Conservation (phyloP, 352 stramenopile genomes). For the Pythium dissimile region DNA sequence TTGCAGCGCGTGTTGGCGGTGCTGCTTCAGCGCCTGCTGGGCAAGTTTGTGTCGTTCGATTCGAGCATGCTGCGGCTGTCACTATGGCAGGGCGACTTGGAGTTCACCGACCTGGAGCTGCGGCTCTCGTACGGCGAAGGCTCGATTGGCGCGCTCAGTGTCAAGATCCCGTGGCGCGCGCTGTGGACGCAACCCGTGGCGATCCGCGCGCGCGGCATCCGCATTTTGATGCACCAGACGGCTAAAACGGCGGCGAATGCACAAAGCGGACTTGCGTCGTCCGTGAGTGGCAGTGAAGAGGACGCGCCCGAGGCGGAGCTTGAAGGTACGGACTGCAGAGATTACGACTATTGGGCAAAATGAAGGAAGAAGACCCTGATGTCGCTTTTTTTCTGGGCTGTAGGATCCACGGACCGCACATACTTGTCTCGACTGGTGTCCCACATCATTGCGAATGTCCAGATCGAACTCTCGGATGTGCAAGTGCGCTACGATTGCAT, state of each 20-base stretch:
- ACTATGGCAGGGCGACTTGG: constrained; percentile 84
- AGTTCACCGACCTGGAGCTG: constrained; percentile 79
- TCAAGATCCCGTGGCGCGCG: constrained; percentile 83
- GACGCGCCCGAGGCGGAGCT: constrained; percentile 23
- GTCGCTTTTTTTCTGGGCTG: not conserved
- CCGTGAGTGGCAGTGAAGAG: constrained; percentile 11
- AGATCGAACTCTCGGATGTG: constrained; percentile 81
- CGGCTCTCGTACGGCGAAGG: constrained; percentile 76
- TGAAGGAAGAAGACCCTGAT: not conserved
- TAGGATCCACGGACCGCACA: constrained; percentile 50
- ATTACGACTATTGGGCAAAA: too few relatives aligned
- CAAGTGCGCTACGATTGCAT: constrained; percentile 83
- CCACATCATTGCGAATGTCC: constrained; percentile 84
- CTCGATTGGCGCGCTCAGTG: constrained; percentile 67
- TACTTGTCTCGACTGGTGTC: constrained; percentile 80
- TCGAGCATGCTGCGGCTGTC: constrained; percentile 80
- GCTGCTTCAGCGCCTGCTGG: constrained; percentile 82
- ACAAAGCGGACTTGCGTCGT: constrained; percentile 9
- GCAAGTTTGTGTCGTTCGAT: constrained; percentile 88
- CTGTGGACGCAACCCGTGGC: constrained; percentile 83
- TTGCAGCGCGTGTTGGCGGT: constrained; percentile 78
- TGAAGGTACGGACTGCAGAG: too few relatives aligned
- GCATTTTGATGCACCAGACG: constrained; percentile 65
- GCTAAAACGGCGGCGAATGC: constrained; percentile 18
- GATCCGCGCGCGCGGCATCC: constrained; percentile 70